Base-by-base conservation (phyloP, 1,139 yeast genomes). In the Tardiomyces depauwii region DNA sequence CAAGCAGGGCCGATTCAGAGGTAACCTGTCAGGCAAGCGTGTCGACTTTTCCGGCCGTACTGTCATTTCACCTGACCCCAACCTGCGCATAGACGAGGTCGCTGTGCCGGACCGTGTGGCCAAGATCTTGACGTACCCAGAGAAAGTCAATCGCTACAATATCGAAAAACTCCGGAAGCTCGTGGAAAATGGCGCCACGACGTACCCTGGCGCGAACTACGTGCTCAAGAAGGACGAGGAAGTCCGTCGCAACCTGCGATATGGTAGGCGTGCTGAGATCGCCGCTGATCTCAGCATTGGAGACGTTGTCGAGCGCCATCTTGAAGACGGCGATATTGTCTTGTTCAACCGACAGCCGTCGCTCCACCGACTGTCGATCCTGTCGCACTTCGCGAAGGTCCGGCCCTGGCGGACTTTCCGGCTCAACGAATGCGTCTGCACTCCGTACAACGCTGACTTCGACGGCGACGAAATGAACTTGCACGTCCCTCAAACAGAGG, bases 391-490 rank as follows among this genome's bases (percentile, higher is more conserved):
- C 64, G 99, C 96, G 42, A 89, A 87, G 60, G 81, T 93, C 57
- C 77, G 96, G 57, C 98, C 98, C 1, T 93, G 98, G 98, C 77
- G 98, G 70, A 93, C 99, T 1, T 86, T 93, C 70, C 74, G 99
- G 55, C 75, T 93, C 57, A 93, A 93, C 61, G 99, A 93, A 66
- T 93, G 99, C 82, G 98, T 91, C 14, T 93, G 99, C 72, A 91
- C 98, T 0, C 98, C 98, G 1, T 93, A 91, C 68, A 93, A 93
- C 65, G 99, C 99, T 40, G 99, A 93, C 76, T 93, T 93, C 62
- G 99, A 93, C 66, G 99, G 99, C 65, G 99, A 93, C 67, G 99
- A 93, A 67, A 93, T 93, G 99, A 93, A 93, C 65, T 73, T 93
- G 62, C 99, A 93, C 62, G 98, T 93, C 41, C 98, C 98, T 2